Conservation (phyloP, 2,329 filamentous ascomycete species). For the Beauveria sp. region DNA sequence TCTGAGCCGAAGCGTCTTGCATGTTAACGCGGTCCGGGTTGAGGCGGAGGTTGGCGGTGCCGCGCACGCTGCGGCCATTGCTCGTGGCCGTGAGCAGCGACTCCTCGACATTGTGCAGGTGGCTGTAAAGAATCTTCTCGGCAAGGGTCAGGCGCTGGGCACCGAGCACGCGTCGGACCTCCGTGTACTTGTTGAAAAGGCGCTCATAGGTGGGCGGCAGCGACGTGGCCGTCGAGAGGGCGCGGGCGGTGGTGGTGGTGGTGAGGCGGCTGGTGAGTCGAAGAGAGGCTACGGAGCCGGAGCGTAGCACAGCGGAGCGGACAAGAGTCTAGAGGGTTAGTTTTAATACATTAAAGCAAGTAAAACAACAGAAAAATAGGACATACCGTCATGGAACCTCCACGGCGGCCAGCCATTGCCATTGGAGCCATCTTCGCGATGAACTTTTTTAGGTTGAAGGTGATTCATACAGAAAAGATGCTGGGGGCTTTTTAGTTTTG, state of each 20-base stretch:
- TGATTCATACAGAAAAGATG: slow-evolving; percentile 13
- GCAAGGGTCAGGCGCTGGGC: slow-evolving; percentile 68
- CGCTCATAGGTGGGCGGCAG: slow-evolving; percentile 70
- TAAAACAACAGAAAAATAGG: not conserved
- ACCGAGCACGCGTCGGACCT: slow-evolving; percentile 69
- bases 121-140: slow-evolving; percentile 97
- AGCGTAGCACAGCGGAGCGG: slow-evolving; percentile 22
- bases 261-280: slow-evolving; percentile 4
- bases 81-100: slow-evolving; percentile 75
- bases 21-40: slow-evolving; percentile 97
- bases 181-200: slow-evolving; percentile 67
- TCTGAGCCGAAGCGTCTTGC: slow-evolving; percentile 98
- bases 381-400: slow-evolving; percentile 39
- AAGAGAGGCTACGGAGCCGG: slow-evolving; percentile 21
- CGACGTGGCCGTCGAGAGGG: slow-evolving; percentile 33
- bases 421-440: slow-evolving; percentile 38
- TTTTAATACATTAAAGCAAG: not conserved
- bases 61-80: slow-evolving; percentile 77
- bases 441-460: not conserved
- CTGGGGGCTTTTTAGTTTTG: slow-evolving; percentile 18
- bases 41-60: slow-evolving; percentile 87
- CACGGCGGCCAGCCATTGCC: slow-evolving; percentile 41
- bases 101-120: slow-evolving; percentile 83
- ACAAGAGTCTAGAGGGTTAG: slow-evolving; percentile 28
- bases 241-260: slow-evolving; percentile 14